Base-by-base conservation (phyloP, 495 filamentous ascomycete genomes). In the Thermochaetoides thermophila region DNA sequence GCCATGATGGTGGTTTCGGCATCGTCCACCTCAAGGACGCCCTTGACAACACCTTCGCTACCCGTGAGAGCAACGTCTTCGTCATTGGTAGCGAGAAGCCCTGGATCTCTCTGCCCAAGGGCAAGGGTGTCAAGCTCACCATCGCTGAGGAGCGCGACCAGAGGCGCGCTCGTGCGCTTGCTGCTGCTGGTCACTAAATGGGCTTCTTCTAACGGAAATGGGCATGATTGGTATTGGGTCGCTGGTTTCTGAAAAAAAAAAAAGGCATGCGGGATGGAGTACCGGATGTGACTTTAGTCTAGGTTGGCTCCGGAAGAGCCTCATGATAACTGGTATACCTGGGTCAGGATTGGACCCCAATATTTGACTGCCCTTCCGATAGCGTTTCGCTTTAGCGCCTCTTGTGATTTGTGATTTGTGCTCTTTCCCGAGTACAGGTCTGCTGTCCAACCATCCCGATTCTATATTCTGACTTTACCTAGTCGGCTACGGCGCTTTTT, bases 11-110 rank as follows among this genome's bases (percentile, higher is more conserved):
- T 68, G 89, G 91, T 64, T 97, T 97, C 79, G 84, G 84, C 74
- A 89, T 96, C 52, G 84, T 96, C 62, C 91, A 96, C 72, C 77
- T 97, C 63, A 95, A 97, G 79, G 89, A 97, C 55, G 89, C 85
- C 43, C 81, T 97, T 61, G 89, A 96, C 75, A 97, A 96, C 76
- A 80, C 82, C 52, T 97, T 95, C 69, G 84, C 91, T 49, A 97
- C 89, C 52, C 89, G 89, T 58, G 83, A 96, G 71, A 78, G 64
- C 70, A 97, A 97, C 80, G 85, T 96, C 45, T 94, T 94, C 66
- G 76, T 96, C 66, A 94, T 97, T 48, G 89, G 89, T 34, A 68
- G 74, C 49, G 91, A 97, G 51, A 95, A 95, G 79, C 85, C 89
- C 44, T 97, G 89, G 91, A 74, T 97, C 56, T 91, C 81, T 55